Percentiles rank a stretch among this genome's conserved stretches.
Evolutionary conservation across 2,329 filamentous ascomycete genomes (phyloP).

Genomic region (Cercospora zeae-maydis): DNA sequence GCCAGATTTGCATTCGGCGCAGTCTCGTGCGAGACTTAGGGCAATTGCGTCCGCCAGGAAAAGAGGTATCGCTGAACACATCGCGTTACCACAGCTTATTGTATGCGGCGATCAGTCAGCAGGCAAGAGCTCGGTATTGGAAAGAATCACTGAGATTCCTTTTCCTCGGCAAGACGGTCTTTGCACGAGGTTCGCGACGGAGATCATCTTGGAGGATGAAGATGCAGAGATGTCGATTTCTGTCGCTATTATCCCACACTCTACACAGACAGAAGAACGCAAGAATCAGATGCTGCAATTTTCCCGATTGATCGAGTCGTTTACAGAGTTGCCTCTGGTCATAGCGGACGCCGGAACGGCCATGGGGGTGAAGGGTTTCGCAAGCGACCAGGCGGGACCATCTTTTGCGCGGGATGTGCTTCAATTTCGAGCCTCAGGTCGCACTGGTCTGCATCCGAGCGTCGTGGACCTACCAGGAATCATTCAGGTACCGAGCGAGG

Average conservation of each 20-base stretch:
- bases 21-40: neutral
- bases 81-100: conserved; percentile 40
- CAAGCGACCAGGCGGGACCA: neutral
- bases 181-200: conserved; percentile 48
- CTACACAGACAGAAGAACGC: conserved; percentile 8
- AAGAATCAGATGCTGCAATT: conserved; percentile 18
- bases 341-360: conserved; percentile 18
- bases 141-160: conserved; percentile 55
- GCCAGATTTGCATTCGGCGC: neutral
- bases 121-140: conserved; percentile 61
- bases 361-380: conserved; percentile 2
- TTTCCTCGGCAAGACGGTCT: conserved; percentile 54
- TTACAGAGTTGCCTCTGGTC: conserved; percentile 3
- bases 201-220: conserved; percentile 27
- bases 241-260: conserved; percentile 26
- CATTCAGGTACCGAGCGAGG: conserved; percentile 36
- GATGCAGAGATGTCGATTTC: conserved; percentile 1
- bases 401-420: conserved; percentile 34
- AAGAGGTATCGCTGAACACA: conserved; percentile 39
- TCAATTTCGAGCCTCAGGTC: conserved; percentile 31
- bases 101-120: conserved; percentile 59
- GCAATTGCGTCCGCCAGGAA: neutral
- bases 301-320: conserved; percentile 25
- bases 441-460: conserved; percentile 30
- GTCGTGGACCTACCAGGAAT: conserved; percentile 35